These are phyloP conservation scores for Colletotrichum tofieldiae DNA, from an alignment of 2,329 filamentous ascomycete genomes.

Conservation along the genomic window DNA sequence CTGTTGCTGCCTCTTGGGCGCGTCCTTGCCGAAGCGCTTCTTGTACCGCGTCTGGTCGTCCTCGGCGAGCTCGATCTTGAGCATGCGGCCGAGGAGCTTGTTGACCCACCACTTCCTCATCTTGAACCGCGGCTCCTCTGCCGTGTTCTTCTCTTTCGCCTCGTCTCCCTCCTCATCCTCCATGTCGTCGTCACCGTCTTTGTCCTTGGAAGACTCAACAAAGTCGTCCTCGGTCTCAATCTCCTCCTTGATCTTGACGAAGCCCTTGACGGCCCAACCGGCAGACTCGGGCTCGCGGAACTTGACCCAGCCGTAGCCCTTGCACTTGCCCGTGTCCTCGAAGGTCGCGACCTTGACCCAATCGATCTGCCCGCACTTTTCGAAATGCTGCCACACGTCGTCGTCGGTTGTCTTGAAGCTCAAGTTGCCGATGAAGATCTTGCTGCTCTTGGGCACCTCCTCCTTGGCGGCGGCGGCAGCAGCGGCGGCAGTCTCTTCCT, in stretches of 20 bases:
- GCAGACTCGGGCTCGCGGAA: constrained; percentile 86
- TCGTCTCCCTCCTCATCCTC: constrained; percentile 54
- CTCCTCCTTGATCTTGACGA: constrained; percentile 78
- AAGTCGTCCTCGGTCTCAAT: constrained; percentile 76
- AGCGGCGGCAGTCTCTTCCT: constrained; percentile 54
- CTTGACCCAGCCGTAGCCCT: constrained; percentile 95
- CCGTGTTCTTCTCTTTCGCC: constrained; percentile 40
- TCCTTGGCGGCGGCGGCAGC: constrained; percentile 48
- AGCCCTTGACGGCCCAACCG: constrained; percentile 82
- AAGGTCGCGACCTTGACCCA: constrained; percentile 94
- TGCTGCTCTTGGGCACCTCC: constrained; percentile 74
- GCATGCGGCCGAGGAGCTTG: constrained; percentile 81
- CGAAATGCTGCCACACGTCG: constrained; percentile 84
- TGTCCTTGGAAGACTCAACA: constrained; percentile 62
- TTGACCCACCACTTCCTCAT: constrained; percentile 88
- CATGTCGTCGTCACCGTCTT: constrained; percentile 55
- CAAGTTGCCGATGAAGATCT: constrained; percentile 93
- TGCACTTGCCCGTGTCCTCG: constrained; percentile 97
- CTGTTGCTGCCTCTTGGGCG: constrained; percentile 57
- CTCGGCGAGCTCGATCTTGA: constrained; percentile 95
- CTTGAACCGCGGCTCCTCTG: constrained; percentile 66
- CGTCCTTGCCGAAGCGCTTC: constrained; percentile 90
- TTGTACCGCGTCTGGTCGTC: constrained; percentile 91
- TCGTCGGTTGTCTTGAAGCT: constrained; percentile 87
- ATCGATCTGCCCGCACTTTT: constrained; percentile 85